These are phyloP conservation scores for Lactuca sativa DNA, from an alignment of 129 eudicot species.

Conservation along the genomic window DNA sequence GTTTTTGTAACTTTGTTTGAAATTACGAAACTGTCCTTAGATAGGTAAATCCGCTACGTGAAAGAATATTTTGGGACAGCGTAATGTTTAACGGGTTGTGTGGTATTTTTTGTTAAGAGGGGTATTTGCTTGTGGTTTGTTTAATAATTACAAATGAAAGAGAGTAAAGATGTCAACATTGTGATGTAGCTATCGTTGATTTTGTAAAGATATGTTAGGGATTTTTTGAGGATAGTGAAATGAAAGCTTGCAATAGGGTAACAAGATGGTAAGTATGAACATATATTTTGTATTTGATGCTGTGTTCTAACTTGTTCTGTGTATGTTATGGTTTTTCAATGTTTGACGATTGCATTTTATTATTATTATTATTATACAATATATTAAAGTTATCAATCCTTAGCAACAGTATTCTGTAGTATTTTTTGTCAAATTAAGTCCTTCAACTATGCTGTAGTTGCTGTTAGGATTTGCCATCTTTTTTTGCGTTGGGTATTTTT, in stretches of 20 bases:
- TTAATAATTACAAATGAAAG: slow-evolving; percentile 8
- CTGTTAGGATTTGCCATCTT: no score
- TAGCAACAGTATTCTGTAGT: no score
- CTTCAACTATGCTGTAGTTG: no score
- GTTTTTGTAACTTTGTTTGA: slow-evolving; percentile 23
- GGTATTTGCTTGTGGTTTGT: background rate
- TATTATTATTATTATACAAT: no score
- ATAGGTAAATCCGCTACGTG: slow-evolving; percentile 2
- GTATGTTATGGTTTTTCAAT: background rate
- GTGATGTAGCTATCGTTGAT: slow-evolving; percentile 27
- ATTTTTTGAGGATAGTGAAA: slow-evolving; percentile 10
- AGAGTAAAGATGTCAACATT: slow-evolving; percentile 16
- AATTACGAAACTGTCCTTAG: slow-evolving; percentile 4
- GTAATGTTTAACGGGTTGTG: slow-evolving; percentile 18
- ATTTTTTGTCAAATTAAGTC: no score
- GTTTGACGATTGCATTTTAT: background rate
- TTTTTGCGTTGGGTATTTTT: no score
- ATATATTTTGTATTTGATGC: slow-evolving; percentile 2
- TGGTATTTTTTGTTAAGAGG: slow-evolving; percentile 11
- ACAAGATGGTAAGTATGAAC: background rate
- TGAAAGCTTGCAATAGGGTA: slow-evolving; percentile 11
- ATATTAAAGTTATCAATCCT: no score
- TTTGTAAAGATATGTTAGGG: background rate
- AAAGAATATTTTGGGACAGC: slow-evolving; percentile 19
- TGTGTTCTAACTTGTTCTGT: slow-evolving; percentile 6